These are phyloP conservation scores for Phytophthora lateralis DNA, from an alignment of 352 stramenopile species.

Conservation along the genomic window DNA sequence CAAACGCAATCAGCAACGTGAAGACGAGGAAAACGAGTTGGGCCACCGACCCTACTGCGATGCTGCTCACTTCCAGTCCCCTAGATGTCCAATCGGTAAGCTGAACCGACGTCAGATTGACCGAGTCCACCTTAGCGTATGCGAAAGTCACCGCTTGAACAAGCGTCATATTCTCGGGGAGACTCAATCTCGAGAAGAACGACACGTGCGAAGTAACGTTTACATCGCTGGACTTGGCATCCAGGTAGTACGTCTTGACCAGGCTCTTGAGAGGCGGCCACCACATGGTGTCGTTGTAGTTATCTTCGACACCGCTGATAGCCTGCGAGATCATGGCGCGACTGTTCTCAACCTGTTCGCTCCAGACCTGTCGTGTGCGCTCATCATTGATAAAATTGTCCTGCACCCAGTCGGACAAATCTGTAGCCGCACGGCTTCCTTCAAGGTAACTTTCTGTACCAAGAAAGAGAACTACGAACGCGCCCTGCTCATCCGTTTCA, in stretches of 20 bases:
- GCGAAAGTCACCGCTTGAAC: conserved; percentile 74
- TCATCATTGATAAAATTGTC: conserved; percentile 91
- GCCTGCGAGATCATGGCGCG: conserved; percentile 82
- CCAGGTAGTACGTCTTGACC: conserved; percentile 85
- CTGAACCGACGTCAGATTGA: conserved; percentile 86
- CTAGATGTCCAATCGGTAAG: conserved; percentile 89
- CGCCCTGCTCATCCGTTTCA: conserved; percentile 39
- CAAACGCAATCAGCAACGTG: conserved; percentile 84
- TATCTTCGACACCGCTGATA: conserved; percentile 79
- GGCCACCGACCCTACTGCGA: conserved; percentile 82
- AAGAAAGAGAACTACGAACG: conserved; percentile 84
- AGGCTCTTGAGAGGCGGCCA: conserved; percentile 84
- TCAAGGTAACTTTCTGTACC: conserved; percentile 89
- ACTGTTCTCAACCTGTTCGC: conserved; percentile 83
- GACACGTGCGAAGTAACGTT: conserved; percentile 55
- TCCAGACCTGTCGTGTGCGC: conserved; percentile 79
- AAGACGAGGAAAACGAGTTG: conserved; percentile 79
- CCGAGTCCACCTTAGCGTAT: conserved; percentile 85
- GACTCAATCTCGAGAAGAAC: conserved; percentile 55
- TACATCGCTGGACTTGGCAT: conserved; percentile 61
- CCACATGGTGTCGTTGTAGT: conserved; percentile 91
- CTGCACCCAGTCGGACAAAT: conserved; percentile 83
- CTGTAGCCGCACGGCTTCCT: conserved; percentile 73
- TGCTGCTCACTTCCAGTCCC: conserved; percentile 81
- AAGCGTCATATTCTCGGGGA: conserved; percentile 86